phyloP scores from a whole-genome alignment of 1,284 basidiomycete species.

The Cutaneotrichosporon spelunceum region DNA sequence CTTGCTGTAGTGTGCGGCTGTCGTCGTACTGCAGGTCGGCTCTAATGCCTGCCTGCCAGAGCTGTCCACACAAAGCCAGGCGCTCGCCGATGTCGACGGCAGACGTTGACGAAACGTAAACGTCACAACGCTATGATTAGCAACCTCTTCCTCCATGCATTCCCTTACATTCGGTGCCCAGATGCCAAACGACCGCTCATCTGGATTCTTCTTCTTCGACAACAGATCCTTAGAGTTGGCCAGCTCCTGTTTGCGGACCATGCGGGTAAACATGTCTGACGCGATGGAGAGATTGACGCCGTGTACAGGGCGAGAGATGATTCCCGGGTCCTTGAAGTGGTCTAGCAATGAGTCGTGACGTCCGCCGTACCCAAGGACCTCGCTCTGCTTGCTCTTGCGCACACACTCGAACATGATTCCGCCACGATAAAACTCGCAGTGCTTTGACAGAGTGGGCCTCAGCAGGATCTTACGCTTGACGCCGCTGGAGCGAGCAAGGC shows the following conservation, averaged over 20 bases:
- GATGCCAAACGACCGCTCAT: slow-evolving; percentile 54
- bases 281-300: slow-evolving; percentile 58
- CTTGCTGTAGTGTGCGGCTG: slow-evolving; percentile 42
- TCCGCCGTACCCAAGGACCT: slow-evolving; percentile 55
- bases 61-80: slow-evolving; percentile 55
- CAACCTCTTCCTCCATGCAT: background rate
- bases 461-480: slow-evolving; percentile 54
- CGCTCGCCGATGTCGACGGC: slow-evolving; percentile 53
- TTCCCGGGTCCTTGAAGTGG: slow-evolving; percentile 53
- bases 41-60: slow-evolving; percentile 57
- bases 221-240: slow-evolving; percentile 50
- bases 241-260: slow-evolving; percentile 52
- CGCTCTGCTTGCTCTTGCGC: slow-evolving; percentile 52
- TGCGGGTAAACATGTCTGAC: slow-evolving; percentile 54
- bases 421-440: slow-evolving; percentile 53
- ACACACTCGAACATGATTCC: slow-evolving; percentile 58
- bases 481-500: slow-evolving; percentile 52
- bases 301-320: slow-evolving; percentile 43
- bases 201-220: slow-evolving; percentile 48
- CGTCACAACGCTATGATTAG: slow-evolving; percentile 56
- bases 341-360: slow-evolving; percentile 51
- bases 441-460: slow-evolving; percentile 49
- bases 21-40: slow-evolving; percentile 59
- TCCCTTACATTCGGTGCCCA: slow-evolving; percentile 42
- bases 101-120: slow-evolving; percentile 56